Base-by-base conservation (phyloP, 78 protist genomes). In the Blattamonas nauphoetae region DNA sequence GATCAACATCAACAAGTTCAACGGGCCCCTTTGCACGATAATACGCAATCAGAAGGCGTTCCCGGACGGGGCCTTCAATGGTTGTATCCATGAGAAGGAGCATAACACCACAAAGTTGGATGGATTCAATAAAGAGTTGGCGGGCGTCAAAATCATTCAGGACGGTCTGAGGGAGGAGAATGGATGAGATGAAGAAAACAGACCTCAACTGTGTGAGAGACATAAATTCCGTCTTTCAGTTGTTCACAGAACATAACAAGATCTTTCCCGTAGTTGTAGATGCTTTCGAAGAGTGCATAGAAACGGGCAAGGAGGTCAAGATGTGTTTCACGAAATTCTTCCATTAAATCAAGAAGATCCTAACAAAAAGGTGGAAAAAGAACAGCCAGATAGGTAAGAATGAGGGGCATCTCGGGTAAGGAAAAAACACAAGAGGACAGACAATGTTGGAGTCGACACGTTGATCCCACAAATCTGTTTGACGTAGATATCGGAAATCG, bases 21-120 rank as follows among this genome's bases (percentile, higher is more conserved):
- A 88, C 88, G 42, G 91, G 87, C 21, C 98, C 98, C 88, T 94
- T 94, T 89, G 94, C 94, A 33, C 99, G 91, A 88, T 92, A 89
- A 91, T 93, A 97, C 6, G 96, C 43, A 71, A 97, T 90, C 82
- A 97, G 83, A 91, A 97, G 78, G 44, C 98, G 90, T 86, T 97
- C 99, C 42, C 99, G 88, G 11, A 96, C 94, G 33, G 83, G 87
- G 44, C 99, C 99, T 33, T 89, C 95, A 71, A 97, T 92, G 1
- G 87, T 44, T 42, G 11, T 44, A 81, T 97, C 99, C 87, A 97
- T 43, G 11, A 95, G 88, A 5, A 93, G 86, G 45, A 97, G 96
- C 95, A 97, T 96, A 78, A 92, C 93, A 35, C 98, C 98, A 81
- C 63, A 88, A 45, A 78, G 63, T n/a, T 44, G 79, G 45, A 80